phyloP scores from a whole-genome alignment of 1,284 basidiomycete genomes.

The Microbotryomycetes sp. region DNA sequence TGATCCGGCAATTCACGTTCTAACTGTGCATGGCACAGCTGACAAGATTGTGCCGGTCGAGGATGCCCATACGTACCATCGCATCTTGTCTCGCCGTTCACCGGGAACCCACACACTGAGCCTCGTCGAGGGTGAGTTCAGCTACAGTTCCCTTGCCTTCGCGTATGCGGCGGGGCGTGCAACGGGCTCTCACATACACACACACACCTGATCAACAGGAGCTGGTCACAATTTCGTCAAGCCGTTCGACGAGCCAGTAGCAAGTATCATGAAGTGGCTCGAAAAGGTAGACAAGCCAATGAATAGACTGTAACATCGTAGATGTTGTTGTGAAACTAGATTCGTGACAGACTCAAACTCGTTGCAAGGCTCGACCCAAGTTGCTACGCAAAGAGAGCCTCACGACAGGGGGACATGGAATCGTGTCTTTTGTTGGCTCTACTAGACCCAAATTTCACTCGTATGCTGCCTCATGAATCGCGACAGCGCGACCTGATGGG shows the following conservation, averaged over 20 bases:
- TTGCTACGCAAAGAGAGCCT: background rate
- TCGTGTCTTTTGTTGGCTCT: background rate
- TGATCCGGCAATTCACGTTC: slow-evolving; percentile 1
- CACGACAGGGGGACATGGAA: too few species aligned
- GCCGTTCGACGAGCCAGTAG: slow-evolving; percentile 3
- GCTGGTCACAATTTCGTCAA: slow-evolving; percentile 2
- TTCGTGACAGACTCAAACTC: background rate
- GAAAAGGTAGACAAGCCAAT: background rate
- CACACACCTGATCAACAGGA: background rate
- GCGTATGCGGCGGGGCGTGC: too few species aligned
- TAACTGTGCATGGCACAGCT: slow-evolving; percentile 5
- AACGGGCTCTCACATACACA: too few species aligned
- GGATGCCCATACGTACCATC: background rate
- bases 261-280: slow-evolving; percentile 1
- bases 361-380: background rate
- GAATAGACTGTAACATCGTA: background rate
- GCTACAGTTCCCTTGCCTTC: background rate
- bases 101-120: slow-evolving; percentile 1
- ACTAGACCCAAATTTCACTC: slow-evolving; percentile 9
- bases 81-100: slow-evolving; percentile 2
- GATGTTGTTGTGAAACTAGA: background rate
- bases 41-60: background rate
- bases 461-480: slow-evolving; percentile 92
- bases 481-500: slow-evolving; percentile 90
- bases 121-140: background rate